These are phyloP conservation scores for Pseudopediastrum boryanum DNA, from an alignment of 139 green algal genomes.

Conservation along the genomic window DNA sequence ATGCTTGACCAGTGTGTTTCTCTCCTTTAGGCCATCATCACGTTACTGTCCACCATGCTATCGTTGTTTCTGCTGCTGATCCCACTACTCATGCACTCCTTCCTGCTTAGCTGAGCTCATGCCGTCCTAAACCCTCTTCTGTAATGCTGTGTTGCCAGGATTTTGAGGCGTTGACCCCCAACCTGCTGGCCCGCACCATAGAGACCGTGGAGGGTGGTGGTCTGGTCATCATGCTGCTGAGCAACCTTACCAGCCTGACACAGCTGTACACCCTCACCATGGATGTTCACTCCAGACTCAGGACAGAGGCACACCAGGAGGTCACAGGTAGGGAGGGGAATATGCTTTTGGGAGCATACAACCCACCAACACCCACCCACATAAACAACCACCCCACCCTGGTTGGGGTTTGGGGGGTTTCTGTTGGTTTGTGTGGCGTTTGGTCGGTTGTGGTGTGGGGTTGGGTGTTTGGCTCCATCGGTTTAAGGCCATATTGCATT, in stretches of 20 bases:
- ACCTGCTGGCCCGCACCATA: constrained; percentile 95
- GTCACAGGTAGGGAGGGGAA: constrained; percentile 51
- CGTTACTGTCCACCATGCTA: no score
- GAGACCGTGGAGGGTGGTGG: constrained; percentile 98
- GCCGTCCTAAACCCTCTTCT: no score
- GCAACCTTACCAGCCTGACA: constrained; percentile 83
- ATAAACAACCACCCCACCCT: no score
- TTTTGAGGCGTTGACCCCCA: constrained; percentile 99
- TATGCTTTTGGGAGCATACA: no score
- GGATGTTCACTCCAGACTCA: constrained; percentile 93
- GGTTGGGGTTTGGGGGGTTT: not conserved
- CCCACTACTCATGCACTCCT: not conserved
- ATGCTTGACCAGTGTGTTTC: no score
- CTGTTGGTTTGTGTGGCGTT: not conserved
- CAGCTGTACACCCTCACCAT: constrained; percentile 97
- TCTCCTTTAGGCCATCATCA: no score
- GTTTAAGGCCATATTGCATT: no score
- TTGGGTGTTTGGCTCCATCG: no score
- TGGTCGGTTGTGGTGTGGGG: not conserved
- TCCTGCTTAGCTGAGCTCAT: not conserved
- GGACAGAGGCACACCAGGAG: constrained; percentile 91
- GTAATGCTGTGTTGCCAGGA: no score
- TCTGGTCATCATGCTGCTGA: constrained; percentile 93
- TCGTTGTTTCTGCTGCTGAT: not conserved
- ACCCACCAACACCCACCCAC: no score